Conservation (phyloP, 495 filamentous ascomycete genomes). For the Daldinia bambusicola region DNA sequence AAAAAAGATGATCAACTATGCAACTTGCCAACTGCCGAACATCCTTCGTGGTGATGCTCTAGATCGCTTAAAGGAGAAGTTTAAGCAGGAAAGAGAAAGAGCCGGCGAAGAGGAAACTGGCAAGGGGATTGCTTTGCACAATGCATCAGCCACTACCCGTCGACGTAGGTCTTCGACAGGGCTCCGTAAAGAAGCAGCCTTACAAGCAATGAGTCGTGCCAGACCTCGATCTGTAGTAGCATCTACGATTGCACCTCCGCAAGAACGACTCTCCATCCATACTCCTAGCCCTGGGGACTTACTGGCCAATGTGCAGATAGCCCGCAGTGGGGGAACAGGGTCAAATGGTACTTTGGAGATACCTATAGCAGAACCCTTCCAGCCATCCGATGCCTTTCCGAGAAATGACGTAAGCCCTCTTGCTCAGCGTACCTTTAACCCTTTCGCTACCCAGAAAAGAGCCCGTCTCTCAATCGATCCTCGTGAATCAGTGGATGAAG, state of each 20-base stretch:
- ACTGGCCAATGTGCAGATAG: slow-evolving; percentile 79
- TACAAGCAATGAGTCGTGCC: slow-evolving; percentile 68
- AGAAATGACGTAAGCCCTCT: slow-evolving; percentile 63
- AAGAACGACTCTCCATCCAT: slow-evolving; percentile 51
- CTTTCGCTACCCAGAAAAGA: slow-evolving; percentile 67
- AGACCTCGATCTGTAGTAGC: slow-evolving; percentile 49
- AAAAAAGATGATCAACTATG: slow-evolving; percentile 89
- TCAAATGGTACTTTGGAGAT: slow-evolving; percentile 49
- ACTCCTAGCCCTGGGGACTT: slow-evolving; percentile 80
- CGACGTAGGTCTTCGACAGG: slow-evolving; percentile 77
- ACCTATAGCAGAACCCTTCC: slow-evolving; percentile 54
- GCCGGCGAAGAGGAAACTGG: slow-evolving; percentile 83
- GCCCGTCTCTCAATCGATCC: slow-evolving; percentile 66
- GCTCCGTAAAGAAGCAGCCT: slow-evolving; percentile 82
- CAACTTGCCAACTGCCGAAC: slow-evolving; percentile 90
- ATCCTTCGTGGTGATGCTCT: slow-evolving; percentile 86
- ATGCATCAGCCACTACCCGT: slow-evolving; percentile 66
- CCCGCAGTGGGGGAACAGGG: slow-evolving; percentile 62
- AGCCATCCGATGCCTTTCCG: slow-evolving; percentile 34
- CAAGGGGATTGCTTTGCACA: slow-evolving; percentile 97
- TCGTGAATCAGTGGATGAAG: slow-evolving; percentile 83
- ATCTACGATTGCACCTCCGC: slow-evolving; percentile 45
- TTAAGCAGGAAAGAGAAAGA: slow-evolving; percentile 84
- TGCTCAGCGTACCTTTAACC: slow-evolving; percentile 65
- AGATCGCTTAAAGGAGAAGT: slow-evolving; percentile 91